Conservation (phyloP, 148 eudicot genomes). For the Chenopodium formosanum region DNA sequence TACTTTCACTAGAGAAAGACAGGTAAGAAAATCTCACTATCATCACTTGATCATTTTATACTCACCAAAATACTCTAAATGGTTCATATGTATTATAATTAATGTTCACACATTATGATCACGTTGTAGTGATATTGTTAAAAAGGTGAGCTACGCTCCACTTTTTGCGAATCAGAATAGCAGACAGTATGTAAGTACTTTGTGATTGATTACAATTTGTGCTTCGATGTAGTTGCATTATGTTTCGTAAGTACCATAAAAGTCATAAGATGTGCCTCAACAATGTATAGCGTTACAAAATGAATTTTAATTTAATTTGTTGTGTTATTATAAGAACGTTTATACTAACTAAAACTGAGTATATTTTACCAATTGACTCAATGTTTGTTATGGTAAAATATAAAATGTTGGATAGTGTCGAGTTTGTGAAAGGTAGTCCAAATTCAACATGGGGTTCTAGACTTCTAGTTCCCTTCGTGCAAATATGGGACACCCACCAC, state of each 20-base stretch:
- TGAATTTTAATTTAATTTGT: background rate
- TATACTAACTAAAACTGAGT: background rate
- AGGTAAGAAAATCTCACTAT: conserved; percentile 24
- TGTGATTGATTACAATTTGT: too few species aligned
- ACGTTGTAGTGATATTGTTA: conserved; percentile 66
- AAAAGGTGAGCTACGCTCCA: conserved; percentile 57
- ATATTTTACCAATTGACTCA: background rate
- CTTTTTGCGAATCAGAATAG: too few species aligned
- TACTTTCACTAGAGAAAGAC: conserved; percentile 67
- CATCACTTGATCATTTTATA: too few species aligned
- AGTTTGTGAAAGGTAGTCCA: conserved; percentile 76
- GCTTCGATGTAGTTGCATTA: too few species aligned
- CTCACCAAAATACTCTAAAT: too few species aligned
- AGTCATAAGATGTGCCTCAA: too few species aligned
- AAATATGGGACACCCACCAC: conserved; percentile 65
- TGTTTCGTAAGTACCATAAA: too few species aligned
- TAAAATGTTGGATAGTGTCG: conserved; percentile 55
- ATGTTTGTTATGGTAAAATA: background rate
- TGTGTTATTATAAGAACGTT: too few species aligned
- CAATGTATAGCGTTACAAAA: too few species aligned
- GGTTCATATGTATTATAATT: too few species aligned
- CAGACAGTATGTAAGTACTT: too few species aligned
- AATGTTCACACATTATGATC: too few species aligned
- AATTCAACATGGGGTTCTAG: conserved; percentile 60
- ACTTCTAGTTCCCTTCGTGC: conserved; percentile 47